Evolutionary conservation across 345 rosid genomes (phyloP), one percentile per base, ranked within the genome.

Genomic region (Pistacia vera): DNA sequence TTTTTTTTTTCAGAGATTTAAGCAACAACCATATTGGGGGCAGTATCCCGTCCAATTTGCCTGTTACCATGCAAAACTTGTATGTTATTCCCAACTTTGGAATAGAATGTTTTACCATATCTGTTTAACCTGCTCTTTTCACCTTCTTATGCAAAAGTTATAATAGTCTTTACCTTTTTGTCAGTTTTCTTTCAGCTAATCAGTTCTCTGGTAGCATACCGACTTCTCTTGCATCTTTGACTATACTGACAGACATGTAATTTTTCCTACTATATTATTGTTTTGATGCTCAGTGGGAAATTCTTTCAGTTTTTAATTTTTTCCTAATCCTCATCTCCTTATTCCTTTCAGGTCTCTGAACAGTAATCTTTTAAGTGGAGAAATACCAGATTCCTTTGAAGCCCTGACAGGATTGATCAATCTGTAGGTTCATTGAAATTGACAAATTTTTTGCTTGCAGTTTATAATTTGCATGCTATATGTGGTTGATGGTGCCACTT

Each of bases 1-100:
- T n/a, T 76, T 38, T 74, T 69, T 71, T 16, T 68, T 70, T 75
- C 92, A 97, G 99, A 86, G 97, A 91, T 81, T 87, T 97, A 55
- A 94, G 97, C 89, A 94, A 87, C 86, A 97, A 97, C 78, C 92
- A 11, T 49, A 97, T 97, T 33, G 98, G 99, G 33, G 99, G 99
- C 61, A 86, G 74, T 79, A 94, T 97, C 78, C 99, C 99, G 38
- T 76, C 91, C 77, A 87, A 56, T 83, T 87, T 97, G 76, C 99
- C 99, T 8, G 77, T 75, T 70, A 88, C 98, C n/a, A 48, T 97
- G 86, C 90, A 81, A 76, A 88, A 35, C 81, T 61, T 89, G 97
- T 92, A 86, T 20, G 94, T 74, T 58, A n/a, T 67, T 62, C 35
- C 16, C 48, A 35, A 13, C 20, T 63, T 74, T 57, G 58, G 74